A percentile compares a stretch with the other conserved stretches of the same genome.
These are phyloP conservation scores for Phoenix dactylifera DNA, from an alignment of 176 grass and related monocot genomes.

Conservation along the genomic window DNA sequence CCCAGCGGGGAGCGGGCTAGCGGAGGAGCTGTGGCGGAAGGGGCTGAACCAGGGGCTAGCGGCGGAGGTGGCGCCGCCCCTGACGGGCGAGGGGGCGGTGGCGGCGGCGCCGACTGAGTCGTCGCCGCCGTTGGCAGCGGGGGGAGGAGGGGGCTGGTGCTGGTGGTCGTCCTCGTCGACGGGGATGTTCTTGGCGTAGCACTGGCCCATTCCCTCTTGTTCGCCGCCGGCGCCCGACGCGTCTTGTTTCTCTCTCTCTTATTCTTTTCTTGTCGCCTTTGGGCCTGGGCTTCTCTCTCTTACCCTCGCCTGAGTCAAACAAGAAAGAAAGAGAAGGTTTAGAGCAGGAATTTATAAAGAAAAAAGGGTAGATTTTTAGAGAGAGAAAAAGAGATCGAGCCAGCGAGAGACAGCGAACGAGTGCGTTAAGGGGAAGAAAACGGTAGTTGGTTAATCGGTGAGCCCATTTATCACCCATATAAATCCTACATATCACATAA, in stretches of 20 bases:
- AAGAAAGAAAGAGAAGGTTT: neutral
- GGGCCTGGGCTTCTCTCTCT: no score
- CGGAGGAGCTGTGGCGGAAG: constrained; percentile 3
- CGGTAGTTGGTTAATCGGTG: no score
- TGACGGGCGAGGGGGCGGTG: neutral
- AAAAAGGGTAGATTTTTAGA: neutral
- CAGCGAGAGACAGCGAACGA: no score
- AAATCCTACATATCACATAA: no score
- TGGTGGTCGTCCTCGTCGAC: constrained; percentile 30
- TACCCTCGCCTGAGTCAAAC: neutral
- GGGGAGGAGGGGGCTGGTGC: neutral
- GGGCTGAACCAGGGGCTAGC: constrained; percentile 54
- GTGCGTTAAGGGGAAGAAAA: no score
- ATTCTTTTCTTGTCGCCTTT: neutral
- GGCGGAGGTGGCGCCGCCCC: constrained; percentile 24
- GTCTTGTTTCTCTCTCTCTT: neutral
- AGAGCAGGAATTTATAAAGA: constrained; percentile 33
- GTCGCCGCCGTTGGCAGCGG: no score
- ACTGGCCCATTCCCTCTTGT: constrained; percentile 61
- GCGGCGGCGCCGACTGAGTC: constrained; percentile 17
- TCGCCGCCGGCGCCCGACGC: constrained; percentile 25
- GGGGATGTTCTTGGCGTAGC: constrained; percentile 69
- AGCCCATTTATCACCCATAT: no score
- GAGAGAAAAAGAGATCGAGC: neutral
- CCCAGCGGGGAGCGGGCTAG: constrained; percentile 63